These are phyloP conservation scores for Dalbergia oliveri DNA, from an alignment of 306 rosid species.

Conservation along the genomic window DNA sequence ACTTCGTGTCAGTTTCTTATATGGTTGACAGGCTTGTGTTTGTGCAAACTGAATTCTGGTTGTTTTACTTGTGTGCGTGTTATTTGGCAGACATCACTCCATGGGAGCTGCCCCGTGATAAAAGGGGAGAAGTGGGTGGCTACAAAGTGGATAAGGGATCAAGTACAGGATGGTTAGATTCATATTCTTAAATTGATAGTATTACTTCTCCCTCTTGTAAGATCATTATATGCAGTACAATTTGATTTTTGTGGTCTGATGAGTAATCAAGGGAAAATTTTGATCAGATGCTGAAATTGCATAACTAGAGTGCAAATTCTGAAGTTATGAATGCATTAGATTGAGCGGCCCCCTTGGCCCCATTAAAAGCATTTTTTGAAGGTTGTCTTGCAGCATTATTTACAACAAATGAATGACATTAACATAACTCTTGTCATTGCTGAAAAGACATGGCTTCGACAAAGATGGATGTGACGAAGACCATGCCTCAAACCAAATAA, in stretches of 20 bases:
- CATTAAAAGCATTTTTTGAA: too few species aligned
- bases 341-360: neutral
- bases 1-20: neutral
- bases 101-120: constrained; percentile 92
- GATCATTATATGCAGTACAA: constrained; percentile 8
- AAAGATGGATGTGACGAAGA: too few species aligned
- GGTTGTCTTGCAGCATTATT: too few species aligned
- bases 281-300: constrained; percentile 39
- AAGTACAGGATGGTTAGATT: constrained; percentile 56
- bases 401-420: too few species aligned
- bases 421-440: too few species aligned
- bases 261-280: constrained; percentile 33
- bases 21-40: neutral
- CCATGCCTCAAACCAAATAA: too few species aligned
- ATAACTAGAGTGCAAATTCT: constrained; percentile 25
- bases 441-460: too few species aligned
- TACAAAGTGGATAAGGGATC: constrained; percentile 91
- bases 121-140: constrained; percentile 95
- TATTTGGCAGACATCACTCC: constrained; percentile 79
- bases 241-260: constrained; percentile 36
- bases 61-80: constrained; percentile 37
- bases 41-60: constrained; percentile 31
- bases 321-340: neutral
- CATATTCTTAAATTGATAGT: neutral
- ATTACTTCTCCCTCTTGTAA: neutral